Conservation (phyloP, 768 basidiomycete species). For the Termitomyces sp. region DNA sequence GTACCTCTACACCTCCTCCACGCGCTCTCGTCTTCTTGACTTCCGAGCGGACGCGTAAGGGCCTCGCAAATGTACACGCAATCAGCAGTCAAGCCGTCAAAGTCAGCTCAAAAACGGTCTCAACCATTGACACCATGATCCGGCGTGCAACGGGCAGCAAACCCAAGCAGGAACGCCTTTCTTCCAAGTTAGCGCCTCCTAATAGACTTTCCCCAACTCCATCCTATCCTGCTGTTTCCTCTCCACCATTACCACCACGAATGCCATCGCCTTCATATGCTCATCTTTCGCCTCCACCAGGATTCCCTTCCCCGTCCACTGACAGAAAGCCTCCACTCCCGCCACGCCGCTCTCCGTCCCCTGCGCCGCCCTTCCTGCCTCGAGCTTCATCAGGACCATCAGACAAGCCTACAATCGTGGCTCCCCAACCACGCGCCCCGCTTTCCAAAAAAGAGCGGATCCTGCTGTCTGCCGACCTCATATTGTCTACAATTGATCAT, state of each 20-base stretch:
- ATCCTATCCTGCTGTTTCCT: background rate
- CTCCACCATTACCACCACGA: slow-evolving; percentile 15
- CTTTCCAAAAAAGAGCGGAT: slow-evolving; percentile 43
- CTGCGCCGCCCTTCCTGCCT: slow-evolving; percentile 30
- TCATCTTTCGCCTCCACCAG: slow-evolving; percentile 17
- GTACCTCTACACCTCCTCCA: slow-evolving; percentile 26
- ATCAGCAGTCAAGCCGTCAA: slow-evolving; percentile 63
- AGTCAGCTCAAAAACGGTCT: slow-evolving; percentile 59
- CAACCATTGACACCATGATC: slow-evolving; percentile 56
- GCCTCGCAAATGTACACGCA: slow-evolving; percentile 57
- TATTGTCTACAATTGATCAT: slow-evolving; percentile 59
- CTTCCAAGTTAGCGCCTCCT: slow-evolving; percentile 3
- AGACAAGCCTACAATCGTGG: background rate
- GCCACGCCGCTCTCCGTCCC: slow-evolving; percentile 25
- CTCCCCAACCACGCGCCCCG: slow-evolving; percentile 17
- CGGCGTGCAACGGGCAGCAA: slow-evolving; percentile 48
- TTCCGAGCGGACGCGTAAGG: slow-evolving; percentile 52
- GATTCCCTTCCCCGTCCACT: slow-evolving; percentile 2
- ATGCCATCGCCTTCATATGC: slow-evolving; percentile 11
- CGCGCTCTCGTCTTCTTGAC: slow-evolving; percentile 54
- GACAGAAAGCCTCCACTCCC: slow-evolving; percentile 27
- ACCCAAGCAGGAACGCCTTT: slow-evolving; percentile 23
- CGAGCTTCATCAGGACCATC: slow-evolving; percentile 17
- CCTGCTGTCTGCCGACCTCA: slow-evolving; percentile 59
- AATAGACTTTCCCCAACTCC: slow-evolving; percentile 8